Conservation (phyloP, 176 grass and related monocot species). For the Oryza longistaminata region DNA sequence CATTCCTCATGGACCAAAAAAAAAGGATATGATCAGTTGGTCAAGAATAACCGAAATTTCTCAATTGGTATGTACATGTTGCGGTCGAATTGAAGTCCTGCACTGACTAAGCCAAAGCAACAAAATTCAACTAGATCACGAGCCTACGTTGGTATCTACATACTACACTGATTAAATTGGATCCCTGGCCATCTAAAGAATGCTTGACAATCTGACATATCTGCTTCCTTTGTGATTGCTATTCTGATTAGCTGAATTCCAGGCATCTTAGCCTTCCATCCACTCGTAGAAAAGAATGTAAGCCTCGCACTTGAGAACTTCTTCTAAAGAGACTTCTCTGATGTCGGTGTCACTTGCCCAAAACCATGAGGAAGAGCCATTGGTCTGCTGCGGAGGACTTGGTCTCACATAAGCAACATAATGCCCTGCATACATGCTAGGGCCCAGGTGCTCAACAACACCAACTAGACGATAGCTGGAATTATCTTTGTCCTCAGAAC, state of each 20-base stretch:
- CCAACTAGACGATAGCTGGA: conserved; percentile 44
- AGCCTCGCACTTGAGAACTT: conserved; percentile 63
- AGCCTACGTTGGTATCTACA: background rate
- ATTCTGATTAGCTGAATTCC: background rate
- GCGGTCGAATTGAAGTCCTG: background rate
- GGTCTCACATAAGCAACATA: conserved; percentile 64
- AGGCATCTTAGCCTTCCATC: conserved; percentile 30
- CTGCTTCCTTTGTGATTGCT: background rate
- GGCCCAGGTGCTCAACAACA: conserved; percentile 45
- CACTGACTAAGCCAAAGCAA: background rate
- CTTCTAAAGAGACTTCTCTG: conserved; percentile 53
- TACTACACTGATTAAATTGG: background rate
- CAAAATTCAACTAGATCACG: background rate
- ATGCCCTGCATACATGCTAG: background rate
- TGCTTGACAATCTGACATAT: background rate
- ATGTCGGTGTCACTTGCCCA: conserved; percentile 49
- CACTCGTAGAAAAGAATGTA: conserved; percentile 90
- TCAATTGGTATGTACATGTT: background rate
- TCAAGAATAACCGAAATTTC: background rate
- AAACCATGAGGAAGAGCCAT: conserved; percentile 54
- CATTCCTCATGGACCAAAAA: background rate
- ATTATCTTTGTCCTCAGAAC: conserved; percentile 34
- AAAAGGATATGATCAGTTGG: background rate
- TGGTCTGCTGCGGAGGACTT: background rate
- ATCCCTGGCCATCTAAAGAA: too few species aligned